Base-by-base conservation (phyloP, 108 stramenopile genomes). In the Skeletonema potamos region DNA sequence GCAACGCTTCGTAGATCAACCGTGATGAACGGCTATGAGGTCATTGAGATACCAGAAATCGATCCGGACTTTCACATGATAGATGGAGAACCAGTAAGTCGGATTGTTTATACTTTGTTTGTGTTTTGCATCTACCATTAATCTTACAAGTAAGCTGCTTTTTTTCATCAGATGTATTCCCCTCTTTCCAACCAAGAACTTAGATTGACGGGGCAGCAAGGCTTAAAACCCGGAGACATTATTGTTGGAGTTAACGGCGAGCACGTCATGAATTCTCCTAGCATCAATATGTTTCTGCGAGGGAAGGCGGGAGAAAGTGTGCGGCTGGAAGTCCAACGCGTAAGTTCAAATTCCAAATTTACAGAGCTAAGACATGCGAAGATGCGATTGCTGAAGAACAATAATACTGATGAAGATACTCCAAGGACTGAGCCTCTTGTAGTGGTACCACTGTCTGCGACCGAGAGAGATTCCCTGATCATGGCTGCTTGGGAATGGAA, bases 401-500 rank as follows among this genome's bases (percentile, higher is more conserved):
- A 15, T 88, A 0, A 73, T 85, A 3, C 54, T 37, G 6, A 13
- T 2, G 64, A 48, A 9, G n/a, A 37, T 8, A 46, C 27, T 22
- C 20, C 24, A 13, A 56, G 34, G 2, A 15, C 26, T 12, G 63
- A 79, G 7, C 66, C 84, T 20, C 20, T 92, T 1, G 75, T 92
- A n/a, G 70, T 61, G 1, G 86, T 86, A 27, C 86, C 90, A 24
- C 48, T 92, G 2, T 56, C 74, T 10, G 44, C 76, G 9, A 33
- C 27, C 2, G 83, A 62, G n/a, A 74, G 79, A n/a, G 71, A 54
- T 12, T 62, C 77, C n/a, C 64, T 89, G 2, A 63, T 70, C 15
- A 89, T 88, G 29, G 59, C 59, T 39, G 87, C 88, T 3, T 92
- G 91, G 91, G 88, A 92, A 71, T 89, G 84, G 80, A 81, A 84